Base-by-base conservation (phyloP, 2,329 filamentous ascomycete species). In the Fusarium austroafricanum region DNA sequence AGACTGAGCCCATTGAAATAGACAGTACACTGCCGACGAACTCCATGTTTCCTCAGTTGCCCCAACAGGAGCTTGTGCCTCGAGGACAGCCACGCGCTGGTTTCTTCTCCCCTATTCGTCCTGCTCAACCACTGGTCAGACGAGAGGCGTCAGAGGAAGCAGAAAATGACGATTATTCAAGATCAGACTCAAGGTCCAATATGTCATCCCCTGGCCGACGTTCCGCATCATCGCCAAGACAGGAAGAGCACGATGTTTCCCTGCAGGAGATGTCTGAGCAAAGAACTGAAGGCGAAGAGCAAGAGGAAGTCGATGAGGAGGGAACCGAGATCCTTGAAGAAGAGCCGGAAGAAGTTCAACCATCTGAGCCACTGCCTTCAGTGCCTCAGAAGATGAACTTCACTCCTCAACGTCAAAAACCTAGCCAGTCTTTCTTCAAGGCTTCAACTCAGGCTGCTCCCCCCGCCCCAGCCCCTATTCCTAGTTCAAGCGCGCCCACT, bases 351-450 rank as follows among this genome's bases (percentile, higher is more conserved):
- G 73, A 70, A 33, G 26, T 33, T 15, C 52, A 64, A 23, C 20
- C 40, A 17, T 53, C 75, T 10, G 49, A 67, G 1, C 75, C 31
- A 38, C 18, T 77, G 55, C 77, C 79, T 0, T 72, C 78, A 3
- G 79, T 84, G 10, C 75, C 79, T 23, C 83, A 85, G 70, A 85
- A 85, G 73, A 76, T 75, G 53, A 82, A 85, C 69, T 86, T 86
- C 49, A 83, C 82, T 1, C 84, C 84, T 2, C 79, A 75, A 5
- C 77, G 76, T 2, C 73, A 78, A 29, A 77, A 79, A 21, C 69
- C 76, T 8, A 75, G 71, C 9, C 67, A 76, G 4, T 76, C 76
- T 26, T 79, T 85, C 44, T 84, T 84, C 65, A 76, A 75, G 35
- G 73, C 77, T 7, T 75, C 78, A 9, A 61, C 71, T 26, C 68